phyloP scores from a whole-genome alignment of 345 rosid species.

The Camelina hispida region DNA sequence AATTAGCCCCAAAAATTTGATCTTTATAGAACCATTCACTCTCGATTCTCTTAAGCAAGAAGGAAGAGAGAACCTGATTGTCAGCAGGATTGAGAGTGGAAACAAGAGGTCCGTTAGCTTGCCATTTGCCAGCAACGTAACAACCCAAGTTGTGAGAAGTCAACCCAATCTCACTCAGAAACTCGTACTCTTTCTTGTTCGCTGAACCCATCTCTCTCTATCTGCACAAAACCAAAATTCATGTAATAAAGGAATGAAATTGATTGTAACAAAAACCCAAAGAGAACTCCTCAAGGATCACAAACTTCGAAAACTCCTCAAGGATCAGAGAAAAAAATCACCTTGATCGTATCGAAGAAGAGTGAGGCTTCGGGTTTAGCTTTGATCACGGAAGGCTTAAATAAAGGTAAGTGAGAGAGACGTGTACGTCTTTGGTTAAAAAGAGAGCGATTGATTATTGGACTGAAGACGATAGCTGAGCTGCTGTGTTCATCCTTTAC shows the following conservation, averaged over 20 bases:
- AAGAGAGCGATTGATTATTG: background rate
- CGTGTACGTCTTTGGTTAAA: constrained; percentile 34
- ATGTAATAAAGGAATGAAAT: background rate
- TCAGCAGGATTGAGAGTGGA: constrained; percentile 76
- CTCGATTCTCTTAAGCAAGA: background rate
- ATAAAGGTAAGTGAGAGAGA: constrained; percentile 12
- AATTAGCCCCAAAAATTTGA: too few relatives aligned
- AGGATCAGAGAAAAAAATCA: constrained; percentile 2
- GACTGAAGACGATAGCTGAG: constrained; percentile 30
- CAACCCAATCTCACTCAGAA: constrained; percentile 84
- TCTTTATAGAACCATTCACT: background rate
- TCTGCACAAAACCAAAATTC: background rate
- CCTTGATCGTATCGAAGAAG: constrained; percentile 25
- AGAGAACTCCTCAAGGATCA: background rate
- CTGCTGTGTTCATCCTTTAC: constrained; percentile 20
- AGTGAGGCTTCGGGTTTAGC: background rate
- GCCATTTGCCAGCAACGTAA: constrained; percentile 79
- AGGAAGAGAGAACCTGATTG: constrained; percentile 65
- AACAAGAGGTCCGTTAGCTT: constrained; percentile 69
- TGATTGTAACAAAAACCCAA: background rate
- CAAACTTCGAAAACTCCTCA: background rate
- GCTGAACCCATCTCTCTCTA: constrained; percentile 67
- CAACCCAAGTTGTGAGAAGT: constrained; percentile 66
- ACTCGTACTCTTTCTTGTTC: constrained; percentile 62
- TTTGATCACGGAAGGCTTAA: background rate